phyloP scores from a whole-genome alignment of 2,329 filamentous ascomycete genomes.

The Fusarium tanahbumbuense region DNA sequence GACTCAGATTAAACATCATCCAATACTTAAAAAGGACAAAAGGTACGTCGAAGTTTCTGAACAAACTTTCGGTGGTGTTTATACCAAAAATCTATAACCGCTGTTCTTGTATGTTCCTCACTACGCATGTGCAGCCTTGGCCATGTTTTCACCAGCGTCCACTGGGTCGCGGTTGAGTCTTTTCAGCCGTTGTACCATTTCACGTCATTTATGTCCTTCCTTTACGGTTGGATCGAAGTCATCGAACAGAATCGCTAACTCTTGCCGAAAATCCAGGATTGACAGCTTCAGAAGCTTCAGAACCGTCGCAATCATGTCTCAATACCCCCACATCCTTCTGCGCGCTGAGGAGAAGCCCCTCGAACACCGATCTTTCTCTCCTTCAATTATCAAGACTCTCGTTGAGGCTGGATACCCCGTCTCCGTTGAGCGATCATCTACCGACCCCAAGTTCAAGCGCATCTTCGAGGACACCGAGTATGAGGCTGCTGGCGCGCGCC shows the following conservation, averaged over 20 bases:
- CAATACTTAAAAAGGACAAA: constrained; percentile 4
- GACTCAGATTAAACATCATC: constrained; percentile 36
- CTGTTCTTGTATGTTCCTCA: background rate
- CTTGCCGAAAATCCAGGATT: constrained; percentile 1
- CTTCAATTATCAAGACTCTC: constrained; percentile 63
- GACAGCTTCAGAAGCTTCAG: constrained; percentile 12
- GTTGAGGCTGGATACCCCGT: constrained; percentile 77
- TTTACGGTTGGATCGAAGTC: background rate
- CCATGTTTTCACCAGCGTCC: background rate
- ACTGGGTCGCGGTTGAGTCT: constrained; percentile 9
- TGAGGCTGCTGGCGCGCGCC: constrained; percentile 69
- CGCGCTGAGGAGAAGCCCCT: constrained; percentile 70
- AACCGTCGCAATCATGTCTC: constrained; percentile 43
- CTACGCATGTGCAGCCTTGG: background rate
- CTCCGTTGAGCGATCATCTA: constrained; percentile 68
- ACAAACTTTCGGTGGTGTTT: background rate
- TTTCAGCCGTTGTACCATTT: constrained; percentile 6
- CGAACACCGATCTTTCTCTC: constrained; percentile 49
- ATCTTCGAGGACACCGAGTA: constrained; percentile 74
- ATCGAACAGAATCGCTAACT: constrained; percentile 15
- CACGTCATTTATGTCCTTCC: background rate
- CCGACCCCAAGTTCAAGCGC: constrained; percentile 65
- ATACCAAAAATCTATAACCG: constrained; percentile 1
- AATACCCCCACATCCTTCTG: constrained; percentile 58
- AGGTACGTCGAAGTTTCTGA: constrained; percentile 8